phyloP scores from a whole-genome alignment of 257 asterid species.

The Scutellaria galericulata region DNA sequence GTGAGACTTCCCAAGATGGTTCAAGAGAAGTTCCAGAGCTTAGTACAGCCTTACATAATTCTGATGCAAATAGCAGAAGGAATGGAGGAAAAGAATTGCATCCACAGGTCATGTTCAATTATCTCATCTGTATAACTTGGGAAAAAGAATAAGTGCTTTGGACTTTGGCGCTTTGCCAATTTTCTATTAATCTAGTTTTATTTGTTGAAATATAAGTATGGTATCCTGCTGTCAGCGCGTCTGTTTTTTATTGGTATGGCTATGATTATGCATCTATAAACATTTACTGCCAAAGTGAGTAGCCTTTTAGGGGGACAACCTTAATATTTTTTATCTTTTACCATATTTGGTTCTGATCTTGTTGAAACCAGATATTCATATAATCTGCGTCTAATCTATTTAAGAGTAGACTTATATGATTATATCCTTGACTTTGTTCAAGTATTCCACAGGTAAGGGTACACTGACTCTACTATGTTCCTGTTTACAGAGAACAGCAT shows the following conservation, averaged over 20 bases:
- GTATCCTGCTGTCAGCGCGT: background rate
- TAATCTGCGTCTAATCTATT: background rate
- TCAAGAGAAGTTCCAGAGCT: conserved; percentile 47
- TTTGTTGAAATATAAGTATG: background rate
- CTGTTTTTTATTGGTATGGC: background rate
- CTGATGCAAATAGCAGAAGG: conserved; percentile 39
- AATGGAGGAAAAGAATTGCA: conserved; percentile 39
- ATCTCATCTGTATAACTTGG: conserved; percentile 19
- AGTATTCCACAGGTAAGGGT: conserved; percentile 1
- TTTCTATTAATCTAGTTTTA: background rate
- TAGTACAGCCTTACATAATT: conserved; percentile 24
- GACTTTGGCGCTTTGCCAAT: background rate
- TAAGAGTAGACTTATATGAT: background rate
- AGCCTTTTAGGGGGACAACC: background rate
- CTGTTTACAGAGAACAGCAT: conserved; percentile 63
- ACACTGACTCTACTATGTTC: conserved; percentile 37
- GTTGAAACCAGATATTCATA: conserved; percentile 7
- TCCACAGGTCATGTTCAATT: conserved; percentile 60
- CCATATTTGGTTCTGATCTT: background rate
- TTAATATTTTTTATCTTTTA: too few species aligned
- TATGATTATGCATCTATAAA: background rate
- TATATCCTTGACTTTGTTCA: background rate
- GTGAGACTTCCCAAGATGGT: conserved; percentile 64
- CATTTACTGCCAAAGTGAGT: background rate
- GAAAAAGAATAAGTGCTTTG: background rate